phyloP scores from a whole-genome alignment of 2,329 filamentous ascomycete genomes.

The Ophiostoma novo-ulmi region DNA sequence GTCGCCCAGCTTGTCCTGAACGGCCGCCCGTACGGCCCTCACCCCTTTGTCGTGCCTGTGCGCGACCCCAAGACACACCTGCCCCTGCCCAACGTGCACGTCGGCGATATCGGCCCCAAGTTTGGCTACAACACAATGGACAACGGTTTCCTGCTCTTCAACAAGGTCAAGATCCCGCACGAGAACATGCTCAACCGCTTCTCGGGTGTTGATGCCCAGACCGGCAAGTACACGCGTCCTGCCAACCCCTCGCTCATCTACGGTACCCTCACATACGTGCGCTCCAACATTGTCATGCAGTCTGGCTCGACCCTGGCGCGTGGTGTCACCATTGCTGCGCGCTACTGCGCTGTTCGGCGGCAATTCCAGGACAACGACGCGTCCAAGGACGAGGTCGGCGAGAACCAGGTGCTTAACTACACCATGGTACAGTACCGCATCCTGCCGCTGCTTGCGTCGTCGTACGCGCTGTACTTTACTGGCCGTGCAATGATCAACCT shows the following conservation, averaged over 20 bases:
- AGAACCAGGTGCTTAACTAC: constrained; percentile 74
- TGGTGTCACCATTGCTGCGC: constrained; percentile 71
- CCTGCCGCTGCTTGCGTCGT: constrained; percentile 65
- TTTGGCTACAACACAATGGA: constrained; percentile 79
- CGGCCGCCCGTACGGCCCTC: constrained; percentile 65
- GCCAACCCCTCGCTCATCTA: constrained; percentile 64
- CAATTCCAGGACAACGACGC: constrained; percentile 61
- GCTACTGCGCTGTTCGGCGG: constrained; percentile 68
- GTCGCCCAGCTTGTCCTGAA: constrained; percentile 70
- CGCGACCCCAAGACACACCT: constrained; percentile 63
- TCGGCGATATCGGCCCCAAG: constrained; percentile 77
- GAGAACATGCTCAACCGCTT: constrained; percentile 68
- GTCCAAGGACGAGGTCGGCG: constrained; percentile 60
- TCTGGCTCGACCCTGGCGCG: constrained; percentile 66
- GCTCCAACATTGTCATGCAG: constrained; percentile 67
- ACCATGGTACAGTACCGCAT: constrained; percentile 74
- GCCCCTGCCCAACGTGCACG: constrained; percentile 62
- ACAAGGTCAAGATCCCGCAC: constrained; percentile 70
- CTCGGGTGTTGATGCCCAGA: constrained; percentile 62
- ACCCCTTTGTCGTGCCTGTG: constrained; percentile 74
- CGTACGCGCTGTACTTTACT: constrained; percentile 75
- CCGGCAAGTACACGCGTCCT: constrained; percentile 62
- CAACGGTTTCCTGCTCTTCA: constrained; percentile 74
- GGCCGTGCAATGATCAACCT: constrained; percentile 70
- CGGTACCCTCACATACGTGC: constrained; percentile 70